phyloP scores from a whole-genome alignment of 257 asterid genomes.

The Nicotiana sylvestris region DNA sequence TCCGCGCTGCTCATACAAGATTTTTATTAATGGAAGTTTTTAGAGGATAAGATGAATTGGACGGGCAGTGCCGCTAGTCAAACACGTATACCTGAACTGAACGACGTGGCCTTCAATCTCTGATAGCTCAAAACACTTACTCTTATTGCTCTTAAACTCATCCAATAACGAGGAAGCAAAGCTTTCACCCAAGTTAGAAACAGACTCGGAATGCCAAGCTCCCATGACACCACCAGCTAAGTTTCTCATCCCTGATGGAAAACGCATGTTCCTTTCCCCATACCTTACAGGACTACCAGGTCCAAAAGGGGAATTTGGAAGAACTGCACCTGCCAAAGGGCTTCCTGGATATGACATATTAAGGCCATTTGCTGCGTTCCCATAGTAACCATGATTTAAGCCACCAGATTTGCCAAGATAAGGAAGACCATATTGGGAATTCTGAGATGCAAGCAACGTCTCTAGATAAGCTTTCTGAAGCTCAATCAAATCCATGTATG shows the following conservation, averaged over 20 bases:
- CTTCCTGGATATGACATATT: constrained; percentile 50
- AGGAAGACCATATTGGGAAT: constrained; percentile 48
- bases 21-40: neutral
- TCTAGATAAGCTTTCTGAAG: constrained; percentile 61
- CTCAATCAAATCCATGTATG: constrained; percentile 47
- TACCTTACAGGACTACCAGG: constrained; percentile 45
- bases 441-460: constrained; percentile 41
- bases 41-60: neutral
- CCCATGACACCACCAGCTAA: constrained; percentile 43
- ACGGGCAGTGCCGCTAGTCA: neutral
- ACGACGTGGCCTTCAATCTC: constrained; percentile 86
- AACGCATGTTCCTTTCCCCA: constrained; percentile 40
- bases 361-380: constrained; percentile 43
- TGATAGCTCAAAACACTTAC: constrained; percentile 63
- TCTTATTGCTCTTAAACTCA: constrained; percentile 70
- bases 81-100: constrained; percentile 61
- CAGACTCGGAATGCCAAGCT: constrained; percentile 51
- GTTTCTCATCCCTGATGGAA: constrained; percentile 40
- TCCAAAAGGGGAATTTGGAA: constrained; percentile 44
- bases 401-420: constrained; percentile 31
- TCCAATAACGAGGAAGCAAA: constrained; percentile 56
- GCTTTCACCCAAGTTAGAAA: constrained; percentile 42
- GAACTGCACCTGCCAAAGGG: constrained; percentile 34
- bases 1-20: constrained; percentile 55
- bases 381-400: constrained; percentile 44